Evolutionary conservation across 352 stramenopile genomes (phyloP), one percentile per base, ranked within the genome.

Genomic region (Blastocystis sp.): DNA sequence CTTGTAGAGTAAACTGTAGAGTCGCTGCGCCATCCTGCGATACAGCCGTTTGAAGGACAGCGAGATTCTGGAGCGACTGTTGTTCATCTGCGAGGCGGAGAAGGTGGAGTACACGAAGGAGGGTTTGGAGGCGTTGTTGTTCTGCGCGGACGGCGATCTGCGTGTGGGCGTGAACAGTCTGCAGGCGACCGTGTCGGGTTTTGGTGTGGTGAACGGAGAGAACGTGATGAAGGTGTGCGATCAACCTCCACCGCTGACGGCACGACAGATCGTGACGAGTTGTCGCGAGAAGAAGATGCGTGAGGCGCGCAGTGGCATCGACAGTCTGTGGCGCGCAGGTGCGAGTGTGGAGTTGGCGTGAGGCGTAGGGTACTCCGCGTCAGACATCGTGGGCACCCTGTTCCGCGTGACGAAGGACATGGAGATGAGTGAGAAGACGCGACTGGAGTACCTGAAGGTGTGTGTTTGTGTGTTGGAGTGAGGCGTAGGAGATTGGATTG

Each of bases 61-160:
- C 89, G 95, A 98, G 92, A 93, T 99, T 21, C 92, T 98, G 61
- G 91, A 94, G 81, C 93, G 96, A 2, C 90, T 99, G 28, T 81
- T 97, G 59, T 91, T 96, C 43, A 95, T 99, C 24, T 98, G 95
- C 89, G 90, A 96, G 87, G 84, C 92, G 24, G 97, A 99, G 91
- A 89, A 94, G 34, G 93, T 96, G 17, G 89, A 81, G 9, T 93
- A 92, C 65, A 92, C 91, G 1, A 87, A 97, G 28, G 94, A 98
- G 82, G 96, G 96, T 0, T 92, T 99, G 40, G 96, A 97, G 52
- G 97, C 96, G 19, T 94, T 99, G 84, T 96, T 99, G 89, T 99
- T 99, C 92, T 98, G 96, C 21, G 95, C 95, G 4, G 96, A 99
- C 89, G 97, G 97, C 68, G 97, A 99, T 91, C 98, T 99, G 95